These are phyloP conservation scores for Myxozyma lipomycoides DNA, from an alignment of 805 yeast species.

Conservation along the genomic window DNA sequence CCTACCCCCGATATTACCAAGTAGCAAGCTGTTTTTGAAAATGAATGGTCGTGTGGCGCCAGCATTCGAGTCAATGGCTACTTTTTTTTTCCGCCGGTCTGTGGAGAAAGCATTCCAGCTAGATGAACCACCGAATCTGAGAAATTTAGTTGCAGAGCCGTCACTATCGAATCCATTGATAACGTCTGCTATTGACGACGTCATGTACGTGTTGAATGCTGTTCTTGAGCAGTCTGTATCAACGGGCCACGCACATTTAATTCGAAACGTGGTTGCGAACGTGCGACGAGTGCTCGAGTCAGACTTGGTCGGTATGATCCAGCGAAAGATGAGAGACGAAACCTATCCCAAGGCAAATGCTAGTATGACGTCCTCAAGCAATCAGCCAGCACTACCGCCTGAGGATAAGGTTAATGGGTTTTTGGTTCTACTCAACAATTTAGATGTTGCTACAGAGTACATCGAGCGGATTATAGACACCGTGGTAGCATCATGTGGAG, in stretches of 20 bases:
- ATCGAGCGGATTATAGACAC: slow-evolving; percentile 51
- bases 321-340: slow-evolving; percentile 45
- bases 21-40: slow-evolving; percentile 55
- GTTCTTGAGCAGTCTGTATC: slow-evolving; percentile 62
- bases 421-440: slow-evolving; percentile 66
- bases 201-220: slow-evolving; percentile 66
- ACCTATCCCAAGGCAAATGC: slow-evolving; percentile 38
- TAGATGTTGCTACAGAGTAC: slow-evolving; percentile 59
- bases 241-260: slow-evolving; percentile 60
- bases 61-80: slow-evolving; percentile 58
- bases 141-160: slow-evolving; percentile 44
- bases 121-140: slow-evolving; percentile 68
- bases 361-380: slow-evolving; percentile 7
- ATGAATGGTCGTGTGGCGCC: slow-evolving; percentile 52
- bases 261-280: slow-evolving; percentile 52
- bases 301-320: slow-evolving; percentile 58
- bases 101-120: slow-evolving; percentile 74
- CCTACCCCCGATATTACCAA: slow-evolving; percentile 51
- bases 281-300: slow-evolving; percentile 57
- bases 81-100: slow-evolving; percentile 69
- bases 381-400: slow-evolving; percentile 15
- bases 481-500: slow-evolving; percentile 26
- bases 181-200: slow-evolving; percentile 83
- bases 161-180: slow-evolving; percentile 46
- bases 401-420: slow-evolving; percentile 40